A percentile compares a stretch with the other conserved stretches of the same genome.
phyloP scores from a whole-genome alignment of 116 monocot species.

The Trichopus zeylanicus region DNA sequence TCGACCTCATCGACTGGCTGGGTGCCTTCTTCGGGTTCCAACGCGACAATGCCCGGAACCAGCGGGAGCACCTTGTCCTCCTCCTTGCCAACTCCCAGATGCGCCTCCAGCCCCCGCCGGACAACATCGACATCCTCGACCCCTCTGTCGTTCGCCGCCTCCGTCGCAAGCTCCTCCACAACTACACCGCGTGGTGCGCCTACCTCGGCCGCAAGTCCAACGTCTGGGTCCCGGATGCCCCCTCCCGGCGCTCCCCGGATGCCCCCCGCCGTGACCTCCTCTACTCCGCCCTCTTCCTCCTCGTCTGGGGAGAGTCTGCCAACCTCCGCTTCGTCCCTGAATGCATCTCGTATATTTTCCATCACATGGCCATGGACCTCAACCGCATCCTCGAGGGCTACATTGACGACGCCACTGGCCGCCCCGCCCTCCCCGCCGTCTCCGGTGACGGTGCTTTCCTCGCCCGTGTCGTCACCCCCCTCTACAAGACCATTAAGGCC shows the following conservation, averaged over 20 bases:
- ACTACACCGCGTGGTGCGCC: constrained; percentile 89
- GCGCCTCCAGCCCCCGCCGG: constrained; percentile 61
- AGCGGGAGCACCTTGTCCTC: constrained; percentile 93
- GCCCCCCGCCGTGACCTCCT: constrained; percentile 74
- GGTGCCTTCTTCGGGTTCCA: constrained; percentile 88
- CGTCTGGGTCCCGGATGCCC: constrained; percentile 40
- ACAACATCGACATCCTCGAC: constrained; percentile 68
- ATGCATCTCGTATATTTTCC: constrained; percentile 82
- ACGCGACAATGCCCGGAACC: constrained; percentile 90
- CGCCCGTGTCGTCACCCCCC: constrained; percentile 50
- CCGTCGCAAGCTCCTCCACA: constrained; percentile 68
- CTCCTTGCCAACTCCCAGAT: constrained; percentile 95
- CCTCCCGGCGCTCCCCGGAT: constrained; percentile 10
- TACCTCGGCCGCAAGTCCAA: constrained; percentile 73
- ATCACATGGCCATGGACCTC: constrained; percentile 86
- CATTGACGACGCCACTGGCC: constrained; percentile 54
- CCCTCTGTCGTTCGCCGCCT: constrained; percentile 44
- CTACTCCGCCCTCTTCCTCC: constrained; percentile 74
- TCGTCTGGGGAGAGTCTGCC: constrained; percentile 94
- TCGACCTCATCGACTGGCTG: constrained; percentile 88
- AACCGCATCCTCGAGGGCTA: constrained; percentile 74
- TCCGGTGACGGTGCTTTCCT: constrained; percentile 69
- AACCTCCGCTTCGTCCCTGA: constrained; percentile 90
- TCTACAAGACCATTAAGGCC: constrained; percentile 49
- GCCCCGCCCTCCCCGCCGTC: constrained; percentile 33